A percentile compares a stretch with the other conserved stretches of the same genome.
phyloP scores from a whole-genome alignment of 1,284 basidiomycete genomes.

The Stereum hirsutum region DNA sequence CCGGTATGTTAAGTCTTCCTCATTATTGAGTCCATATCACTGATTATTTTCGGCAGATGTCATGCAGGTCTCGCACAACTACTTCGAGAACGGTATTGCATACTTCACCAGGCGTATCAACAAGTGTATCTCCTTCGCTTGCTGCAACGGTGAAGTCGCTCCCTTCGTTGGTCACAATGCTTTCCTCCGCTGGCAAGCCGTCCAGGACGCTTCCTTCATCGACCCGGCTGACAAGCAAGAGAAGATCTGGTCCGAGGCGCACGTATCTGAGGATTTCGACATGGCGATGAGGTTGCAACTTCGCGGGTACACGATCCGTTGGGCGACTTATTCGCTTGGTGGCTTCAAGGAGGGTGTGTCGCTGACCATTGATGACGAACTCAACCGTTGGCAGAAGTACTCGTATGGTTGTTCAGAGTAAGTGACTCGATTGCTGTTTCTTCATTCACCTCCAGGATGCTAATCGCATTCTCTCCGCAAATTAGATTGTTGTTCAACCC shows the following conservation, averaged over 20 bases:
- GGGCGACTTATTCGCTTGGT: constrained; percentile 47
- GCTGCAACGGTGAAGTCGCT: constrained; percentile 42
- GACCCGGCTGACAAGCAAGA: constrained; percentile 33
- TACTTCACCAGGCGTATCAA: constrained; percentile 48
- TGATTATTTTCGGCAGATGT: constrained; percentile 19
- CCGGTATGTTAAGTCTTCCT: constrained; percentile 19
- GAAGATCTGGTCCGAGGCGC: constrained; percentile 47
- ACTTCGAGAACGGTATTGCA: constrained; percentile 50
- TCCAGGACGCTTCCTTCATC: constrained; percentile 40
- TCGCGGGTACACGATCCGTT: constrained; percentile 41
- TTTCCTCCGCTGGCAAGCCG: constrained; percentile 46
- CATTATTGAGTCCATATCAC: too few relatives aligned
- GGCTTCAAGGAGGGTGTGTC: constrained; percentile 54
- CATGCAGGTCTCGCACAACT: constrained; percentile 49
- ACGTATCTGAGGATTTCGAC: constrained; percentile 57
- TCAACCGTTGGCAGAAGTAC: constrained; percentile 53
- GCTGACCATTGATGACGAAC: constrained; percentile 38
- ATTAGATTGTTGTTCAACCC: constrained; percentile 35
- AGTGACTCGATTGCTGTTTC: too few relatives aligned
- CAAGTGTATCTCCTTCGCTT: constrained; percentile 30
- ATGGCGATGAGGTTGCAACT: constrained; percentile 40
- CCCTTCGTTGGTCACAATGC: constrained; percentile 56
- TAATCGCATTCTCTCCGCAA: too few relatives aligned
- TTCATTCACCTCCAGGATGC: too few relatives aligned
- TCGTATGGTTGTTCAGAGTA: constrained; percentile 35